phyloP scores from a whole-genome alignment of 306 rosid genomes.

The Vicia villosa region DNA sequence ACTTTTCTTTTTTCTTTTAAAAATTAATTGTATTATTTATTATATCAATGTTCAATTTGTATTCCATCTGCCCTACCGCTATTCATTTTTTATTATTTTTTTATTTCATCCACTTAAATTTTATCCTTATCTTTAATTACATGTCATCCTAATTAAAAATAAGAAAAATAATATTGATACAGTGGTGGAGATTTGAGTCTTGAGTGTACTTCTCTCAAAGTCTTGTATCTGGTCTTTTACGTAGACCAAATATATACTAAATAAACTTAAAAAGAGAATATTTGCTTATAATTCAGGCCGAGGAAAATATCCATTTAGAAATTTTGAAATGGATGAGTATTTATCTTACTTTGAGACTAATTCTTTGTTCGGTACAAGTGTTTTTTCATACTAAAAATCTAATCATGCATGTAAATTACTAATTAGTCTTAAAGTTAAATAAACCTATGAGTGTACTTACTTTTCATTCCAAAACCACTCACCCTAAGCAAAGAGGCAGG shows the following conservation, averaged over 20 bases:
- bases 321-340: too few species aligned
- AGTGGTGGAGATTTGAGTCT: too few species aligned
- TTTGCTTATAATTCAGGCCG: too few species aligned
- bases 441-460: background rate
- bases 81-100: background rate
- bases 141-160: slow-evolving; percentile 32
- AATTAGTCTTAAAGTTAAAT: background rate
- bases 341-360: too few species aligned
- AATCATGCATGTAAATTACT: too few species aligned
- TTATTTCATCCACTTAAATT: slow-evolving; percentile 29
- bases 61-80: slow-evolving; percentile 33
- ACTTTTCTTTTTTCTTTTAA: slow-evolving; percentile 5
- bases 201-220: too few species aligned
- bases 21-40: slow-evolving; percentile 1
- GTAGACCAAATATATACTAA: too few species aligned
- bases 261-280: too few species aligned
- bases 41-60: slow-evolving; percentile 18
- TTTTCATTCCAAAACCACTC: slow-evolving; percentile 12
- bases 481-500: slow-evolving; percentile 33
- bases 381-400: too few species aligned
- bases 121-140: slow-evolving; percentile 37
- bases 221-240: too few species aligned
- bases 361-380: too few species aligned
- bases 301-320: too few species aligned
- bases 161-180: slow-evolving; percentile 22